Conservation (phyloP, 192 early-diverging fungal genomes). For the Rhizoclosmatium globosum region DNA sequence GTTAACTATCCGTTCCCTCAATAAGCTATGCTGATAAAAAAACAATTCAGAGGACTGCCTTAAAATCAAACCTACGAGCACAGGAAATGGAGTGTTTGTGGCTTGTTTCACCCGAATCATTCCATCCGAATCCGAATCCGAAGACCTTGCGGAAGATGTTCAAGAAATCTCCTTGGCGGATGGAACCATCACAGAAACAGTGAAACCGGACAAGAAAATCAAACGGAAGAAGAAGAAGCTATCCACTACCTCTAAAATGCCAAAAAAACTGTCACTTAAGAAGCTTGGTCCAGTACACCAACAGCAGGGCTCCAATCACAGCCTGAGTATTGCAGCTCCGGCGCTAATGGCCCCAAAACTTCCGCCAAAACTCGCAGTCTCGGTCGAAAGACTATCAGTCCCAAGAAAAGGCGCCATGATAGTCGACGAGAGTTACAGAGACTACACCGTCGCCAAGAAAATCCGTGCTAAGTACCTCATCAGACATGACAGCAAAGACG, state of each 20-base stretch:
- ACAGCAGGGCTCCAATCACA: neutral
- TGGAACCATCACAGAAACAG: constrained; percentile 13
- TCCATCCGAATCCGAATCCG: constrained; percentile 11
- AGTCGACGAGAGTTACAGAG: constrained; percentile 11
- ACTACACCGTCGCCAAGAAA: neutral
- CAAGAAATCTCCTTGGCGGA: neutral
- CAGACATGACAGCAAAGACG: constrained; percentile 30
- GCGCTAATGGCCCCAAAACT: neutral
- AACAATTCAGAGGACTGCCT: constrained; percentile 56
- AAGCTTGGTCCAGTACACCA: too few species aligned
- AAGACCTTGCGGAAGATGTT: constrained; percentile 15
- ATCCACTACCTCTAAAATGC: neutral
- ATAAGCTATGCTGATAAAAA: too few species aligned
- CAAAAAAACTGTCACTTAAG: neutral
- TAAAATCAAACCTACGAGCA: constrained; percentile 57
- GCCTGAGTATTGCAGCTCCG: neutral
- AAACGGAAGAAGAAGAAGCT: constrained; percentile 10
- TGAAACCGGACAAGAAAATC: constrained; percentile 12
- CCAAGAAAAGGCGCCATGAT: neutral
- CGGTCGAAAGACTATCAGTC: constrained; percentile 27
- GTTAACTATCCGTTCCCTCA: neutral
- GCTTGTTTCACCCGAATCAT: constrained; percentile 69
- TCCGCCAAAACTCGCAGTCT: constrained; percentile 29
- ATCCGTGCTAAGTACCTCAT: constrained; percentile 15
- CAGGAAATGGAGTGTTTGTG: constrained; percentile 94